These are phyloP conservation scores for Protostelium mycophagum DNA, from an alignment of 78 protist species.

Conservation along the genomic window DNA sequence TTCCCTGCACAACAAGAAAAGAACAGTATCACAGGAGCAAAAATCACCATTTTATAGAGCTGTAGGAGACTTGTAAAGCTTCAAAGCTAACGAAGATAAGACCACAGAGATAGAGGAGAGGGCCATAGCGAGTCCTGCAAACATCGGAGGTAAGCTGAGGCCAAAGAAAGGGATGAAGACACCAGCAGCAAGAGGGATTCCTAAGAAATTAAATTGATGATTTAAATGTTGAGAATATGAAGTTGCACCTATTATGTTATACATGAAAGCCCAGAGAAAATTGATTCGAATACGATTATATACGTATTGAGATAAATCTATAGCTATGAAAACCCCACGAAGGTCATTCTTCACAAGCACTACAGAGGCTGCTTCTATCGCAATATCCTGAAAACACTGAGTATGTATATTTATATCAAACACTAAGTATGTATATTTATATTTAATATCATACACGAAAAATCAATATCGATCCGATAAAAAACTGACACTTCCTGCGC, in stretches of 20 bases:
- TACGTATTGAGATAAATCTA: conserved; percentile 68
- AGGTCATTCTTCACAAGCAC: conserved; percentile 65
- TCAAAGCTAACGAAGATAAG: conserved; percentile 36
- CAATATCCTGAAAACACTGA: conserved; percentile 34
- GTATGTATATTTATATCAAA: too few relatives aligned
- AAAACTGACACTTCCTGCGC: conserved; percentile 68
- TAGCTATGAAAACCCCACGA: conserved; percentile 69
- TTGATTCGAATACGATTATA: conserved; percentile 75
- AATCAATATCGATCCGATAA: neutral
- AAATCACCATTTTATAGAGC: too few relatives aligned
- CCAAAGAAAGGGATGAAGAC: conserved; percentile 40
- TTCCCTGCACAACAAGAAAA: too few relatives aligned
- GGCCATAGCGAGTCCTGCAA: conserved; percentile 61
- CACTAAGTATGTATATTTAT: too few relatives aligned
- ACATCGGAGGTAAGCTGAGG: conserved; percentile 54
- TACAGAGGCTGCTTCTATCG: conserved; percentile 83
- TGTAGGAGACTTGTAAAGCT: conserved; percentile 8
- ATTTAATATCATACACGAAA: too few relatives aligned
- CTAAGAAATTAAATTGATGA: neutral
- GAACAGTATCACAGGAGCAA: too few relatives aligned
- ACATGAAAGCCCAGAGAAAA: conserved; percentile 82
- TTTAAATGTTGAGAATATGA: neutral
- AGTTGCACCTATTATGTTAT: conserved; percentile 60
- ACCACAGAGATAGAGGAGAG: conserved; percentile 44
- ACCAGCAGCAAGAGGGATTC: conserved; percentile 68